Conservation (phyloP, 345 rosid genomes). For the Corchorus capsularis region DNA sequence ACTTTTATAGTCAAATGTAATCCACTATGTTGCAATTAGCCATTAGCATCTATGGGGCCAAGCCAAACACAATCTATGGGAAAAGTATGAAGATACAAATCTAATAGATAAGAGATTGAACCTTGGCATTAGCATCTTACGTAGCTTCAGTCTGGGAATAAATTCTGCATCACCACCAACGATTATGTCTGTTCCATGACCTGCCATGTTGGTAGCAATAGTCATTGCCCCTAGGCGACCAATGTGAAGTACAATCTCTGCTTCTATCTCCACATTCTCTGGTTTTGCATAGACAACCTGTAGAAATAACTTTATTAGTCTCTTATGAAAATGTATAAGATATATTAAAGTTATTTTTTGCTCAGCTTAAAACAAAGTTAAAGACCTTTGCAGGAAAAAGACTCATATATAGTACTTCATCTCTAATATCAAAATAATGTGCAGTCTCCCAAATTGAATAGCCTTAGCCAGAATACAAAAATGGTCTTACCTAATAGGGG, state of each 20-base stretch:
- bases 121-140: no score
- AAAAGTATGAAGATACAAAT: no score
- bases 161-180: no score
- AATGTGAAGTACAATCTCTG: slow-evolving; percentile 98
- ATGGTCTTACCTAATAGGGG: slow-evolving; percentile 81
- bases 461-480: neutral
- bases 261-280: slow-evolving; percentile 99
- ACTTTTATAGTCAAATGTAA: no score
- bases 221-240: slow-evolving; percentile 98
- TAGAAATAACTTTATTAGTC: no score
- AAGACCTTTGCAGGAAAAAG: neutral
- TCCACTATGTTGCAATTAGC: no score
- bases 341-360: slow-evolving; percentile 3
- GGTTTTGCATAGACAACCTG: slow-evolving; percentile 99
- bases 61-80: no score
- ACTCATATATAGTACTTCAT: neutral
- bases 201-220: slow-evolving; percentile 99
- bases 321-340: no score
- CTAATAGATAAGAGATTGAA: no score
- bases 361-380: neutral
- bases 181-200: slow-evolving; percentile 12
- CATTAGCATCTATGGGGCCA: no score
- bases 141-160: no score
- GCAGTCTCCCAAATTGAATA: slow-evolving; percentile 4
- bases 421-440: neutral